Evolutionary conservation across 148 eudicot genomes (phyloP).

Genomic region (Camellia lanceoleosa): DNA sequence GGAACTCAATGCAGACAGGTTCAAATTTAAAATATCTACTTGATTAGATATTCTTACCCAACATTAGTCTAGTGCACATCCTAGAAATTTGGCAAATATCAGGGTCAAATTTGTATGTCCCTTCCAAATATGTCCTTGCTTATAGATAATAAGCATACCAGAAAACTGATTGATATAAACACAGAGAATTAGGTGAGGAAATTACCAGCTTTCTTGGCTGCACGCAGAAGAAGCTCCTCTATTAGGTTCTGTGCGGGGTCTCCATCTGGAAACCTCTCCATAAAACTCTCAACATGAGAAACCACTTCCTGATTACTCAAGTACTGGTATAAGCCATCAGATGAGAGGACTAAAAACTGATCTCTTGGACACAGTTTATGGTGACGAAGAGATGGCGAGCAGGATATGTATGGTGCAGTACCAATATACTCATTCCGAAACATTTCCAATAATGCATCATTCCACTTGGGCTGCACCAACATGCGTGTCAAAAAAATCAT

Average conservation of each 20-base stretch:
- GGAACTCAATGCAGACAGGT: neutral
- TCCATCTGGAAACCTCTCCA: conserved; percentile 94
- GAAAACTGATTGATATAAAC: neutral
- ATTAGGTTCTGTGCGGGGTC: conserved; percentile 97
- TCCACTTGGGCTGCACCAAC: conserved; percentile 74
- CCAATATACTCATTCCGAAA: conserved; percentile 93
- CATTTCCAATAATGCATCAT: conserved; percentile 82
- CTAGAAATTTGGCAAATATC: neutral
- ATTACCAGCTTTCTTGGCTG: conserved; percentile 98
- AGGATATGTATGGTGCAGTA: conserved; percentile 73
- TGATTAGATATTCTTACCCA: neutral
- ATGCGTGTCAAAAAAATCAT: conserved; percentile 19
- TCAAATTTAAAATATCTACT: neutral
- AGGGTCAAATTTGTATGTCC: neutral
- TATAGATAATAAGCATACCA: neutral
- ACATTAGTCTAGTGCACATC: neutral
- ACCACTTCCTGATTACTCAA: conserved; percentile 92
- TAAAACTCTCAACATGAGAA: conserved; percentile 71
- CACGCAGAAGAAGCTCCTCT: conserved; percentile 90
- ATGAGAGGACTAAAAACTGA: conserved; percentile 91
- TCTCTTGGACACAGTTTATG: conserved; percentile 74
- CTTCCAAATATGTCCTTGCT: neutral
- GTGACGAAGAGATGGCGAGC: conserved; percentile 80
- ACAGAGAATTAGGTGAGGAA: neutral
- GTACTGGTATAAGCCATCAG: conserved; percentile 95